A percentile compares a stretch with the other conserved stretches of the same genome.
These are phyloP conservation scores for Curvularia verruculosa DNA, from an alignment of 2,329 filamentous ascomycete genomes.

Conservation along the genomic window DNA sequence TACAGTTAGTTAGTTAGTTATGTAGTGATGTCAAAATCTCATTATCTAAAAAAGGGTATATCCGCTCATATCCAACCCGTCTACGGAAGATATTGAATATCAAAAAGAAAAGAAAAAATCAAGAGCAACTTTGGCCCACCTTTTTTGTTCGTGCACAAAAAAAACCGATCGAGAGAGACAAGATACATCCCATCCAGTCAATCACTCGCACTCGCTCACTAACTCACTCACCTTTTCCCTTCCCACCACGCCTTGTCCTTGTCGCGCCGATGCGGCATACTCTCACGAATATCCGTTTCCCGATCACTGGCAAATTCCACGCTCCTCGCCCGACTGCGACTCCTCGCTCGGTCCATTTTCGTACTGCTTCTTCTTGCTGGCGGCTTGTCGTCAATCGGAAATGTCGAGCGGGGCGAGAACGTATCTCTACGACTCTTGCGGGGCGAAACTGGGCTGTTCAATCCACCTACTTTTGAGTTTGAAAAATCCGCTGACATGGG, in stretches of 20 bases:
- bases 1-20: too few species aligned
- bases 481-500: slow-evolving; percentile 27
- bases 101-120: neutral
- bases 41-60: slow-evolving; percentile 21
- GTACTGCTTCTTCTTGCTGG: slow-evolving; percentile 17
- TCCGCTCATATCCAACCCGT: slow-evolving; percentile 14
- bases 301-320: slow-evolving; percentile 36
- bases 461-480: slow-evolving; percentile 11
- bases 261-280: slow-evolving; percentile 43
- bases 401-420: slow-evolving; percentile 31
- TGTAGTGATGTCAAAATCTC: neutral
- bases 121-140: neutral
- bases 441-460: slow-evolving; percentile 7
- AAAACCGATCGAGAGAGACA: too few species aligned
- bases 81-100: too few species aligned
- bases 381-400: slow-evolving; percentile 23
- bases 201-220: too few species aligned
- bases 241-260: slow-evolving; percentile 48
- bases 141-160: neutral
- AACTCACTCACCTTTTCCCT: slow-evolving; percentile 22
- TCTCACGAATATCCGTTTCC: slow-evolving; percentile 41
- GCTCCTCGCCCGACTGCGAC: slow-evolving; percentile 30
- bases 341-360: slow-evolving; percentile 22
- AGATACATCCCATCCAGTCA: too few species aligned
- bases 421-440: slow-evolving; percentile 26